Percentiles rank a stretch among this genome's conserved stretches.
Evolutionary conservation across 805 yeast species (phyloP).

Genomic region (Scheffersomyces amazonensis): DNA sequence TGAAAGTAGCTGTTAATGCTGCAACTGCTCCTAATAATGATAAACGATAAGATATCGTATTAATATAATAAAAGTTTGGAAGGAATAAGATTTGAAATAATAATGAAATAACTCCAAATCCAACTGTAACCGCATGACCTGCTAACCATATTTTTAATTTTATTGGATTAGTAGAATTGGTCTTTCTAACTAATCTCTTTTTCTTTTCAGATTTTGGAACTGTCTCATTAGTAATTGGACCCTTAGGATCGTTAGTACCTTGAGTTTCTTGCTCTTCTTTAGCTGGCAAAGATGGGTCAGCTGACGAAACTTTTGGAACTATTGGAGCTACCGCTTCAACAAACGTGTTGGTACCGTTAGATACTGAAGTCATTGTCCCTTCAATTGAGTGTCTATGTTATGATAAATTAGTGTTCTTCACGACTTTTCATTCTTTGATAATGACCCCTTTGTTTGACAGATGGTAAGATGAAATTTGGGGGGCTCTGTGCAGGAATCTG

Average conservation of each 20-base stretch:
- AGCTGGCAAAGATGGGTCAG: neutral
- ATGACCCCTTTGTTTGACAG: too few species aligned
- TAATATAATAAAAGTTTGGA: slow-evolving; percentile 38
- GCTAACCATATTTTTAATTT: slow-evolving; percentile 52
- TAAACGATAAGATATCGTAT: slow-evolving; percentile 52
- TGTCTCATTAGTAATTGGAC: slow-evolving; percentile 10
- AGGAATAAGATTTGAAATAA: slow-evolving; percentile 38
- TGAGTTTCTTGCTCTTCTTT: neutral
- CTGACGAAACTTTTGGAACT: neutral
- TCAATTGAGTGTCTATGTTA: neutral
- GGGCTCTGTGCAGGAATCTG: too few species aligned
- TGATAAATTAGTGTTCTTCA: too few species aligned
- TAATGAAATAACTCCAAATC: slow-evolving; percentile 41
- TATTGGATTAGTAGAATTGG: slow-evolving; percentile 29
- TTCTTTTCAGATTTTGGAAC: slow-evolving; percentile 13
- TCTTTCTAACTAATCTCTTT: slow-evolving; percentile 29
- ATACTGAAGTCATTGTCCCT: neutral
- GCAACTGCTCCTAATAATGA: slow-evolving; percentile 54
- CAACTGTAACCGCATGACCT: slow-evolving; percentile 50
- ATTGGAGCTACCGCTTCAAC: slow-evolving; percentile 1
- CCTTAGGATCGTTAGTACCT: too few species aligned
- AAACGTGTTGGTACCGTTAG: slow-evolving; percentile 5
- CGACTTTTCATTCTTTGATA: too few species aligned
- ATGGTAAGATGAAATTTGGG: too few species aligned
- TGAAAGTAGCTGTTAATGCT: slow-evolving; percentile 51